phyloP scores from a whole-genome alignment of 805 yeast species.

The Pichia heedii region DNA sequence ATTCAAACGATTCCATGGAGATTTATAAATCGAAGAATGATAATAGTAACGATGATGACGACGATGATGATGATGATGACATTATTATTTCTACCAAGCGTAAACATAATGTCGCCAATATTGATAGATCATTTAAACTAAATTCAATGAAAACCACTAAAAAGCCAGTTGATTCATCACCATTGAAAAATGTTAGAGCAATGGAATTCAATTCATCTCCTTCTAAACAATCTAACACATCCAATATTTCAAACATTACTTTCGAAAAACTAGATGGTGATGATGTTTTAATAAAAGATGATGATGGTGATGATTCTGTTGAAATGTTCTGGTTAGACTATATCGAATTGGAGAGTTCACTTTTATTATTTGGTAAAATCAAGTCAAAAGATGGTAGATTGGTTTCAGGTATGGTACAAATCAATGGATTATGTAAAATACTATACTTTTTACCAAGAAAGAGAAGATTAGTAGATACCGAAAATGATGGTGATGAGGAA shows the following conservation, averaged over 20 bases:
- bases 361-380: constrained; percentile 76
- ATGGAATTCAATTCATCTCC: constrained; percentile 18
- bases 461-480: constrained; percentile 24
- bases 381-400: constrained; percentile 46
- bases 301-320: constrained; percentile 32
- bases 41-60: constrained; percentile 11
- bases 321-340: constrained; percentile 88
- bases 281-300: constrained; percentile 24
- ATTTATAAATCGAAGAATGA: not conserved
- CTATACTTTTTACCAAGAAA: constrained; percentile 70
- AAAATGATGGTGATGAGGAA: constrained; percentile 37
- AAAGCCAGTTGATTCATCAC: constrained; percentile 20
- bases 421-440: constrained; percentile 61
- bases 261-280: constrained; percentile 28
- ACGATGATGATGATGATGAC: constrained; percentile 40
- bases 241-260: constrained; percentile 16
- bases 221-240: constrained; percentile 8
- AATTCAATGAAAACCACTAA: constrained; percentile 20
- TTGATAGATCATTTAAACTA: constrained; percentile 35
- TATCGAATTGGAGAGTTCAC: constrained; percentile 60
- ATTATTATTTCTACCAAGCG: constrained; percentile 50
- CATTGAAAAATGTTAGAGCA: constrained; percentile 10
- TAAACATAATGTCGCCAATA: constrained; percentile 37
- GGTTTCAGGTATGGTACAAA: constrained; percentile 70
- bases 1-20: not conserved